Percentiles rank a stretch among this genome's conserved stretches.
phyloP scores from a whole-genome alignment of 2,329 filamentous ascomycete species.

The Fusarium sarcochroum region DNA sequence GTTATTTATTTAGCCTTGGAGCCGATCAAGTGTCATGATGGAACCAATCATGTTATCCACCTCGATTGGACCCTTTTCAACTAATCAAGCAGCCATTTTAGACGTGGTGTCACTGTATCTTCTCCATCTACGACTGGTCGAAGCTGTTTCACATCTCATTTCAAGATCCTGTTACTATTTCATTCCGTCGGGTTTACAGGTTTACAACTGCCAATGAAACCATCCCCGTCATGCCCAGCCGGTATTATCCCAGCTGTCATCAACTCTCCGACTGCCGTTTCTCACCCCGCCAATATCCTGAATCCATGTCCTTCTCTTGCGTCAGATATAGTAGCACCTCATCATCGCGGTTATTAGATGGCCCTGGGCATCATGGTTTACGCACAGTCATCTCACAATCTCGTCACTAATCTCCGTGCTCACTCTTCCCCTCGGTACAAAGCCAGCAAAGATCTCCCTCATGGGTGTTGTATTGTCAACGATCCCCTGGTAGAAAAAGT shows the following conservation, averaged over 20 bases:
- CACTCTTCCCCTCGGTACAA: constrained; percentile 11
- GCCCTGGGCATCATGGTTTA: constrained; percentile 10
- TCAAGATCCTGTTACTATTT: constrained; percentile 20
- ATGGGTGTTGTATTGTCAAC: constrained; percentile 13
- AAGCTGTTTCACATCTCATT: constrained; percentile 6
- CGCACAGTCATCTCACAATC: constrained; percentile 21
- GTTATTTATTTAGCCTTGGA: constrained; percentile 2
- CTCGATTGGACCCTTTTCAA: constrained; percentile 1
- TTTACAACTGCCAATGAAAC: constrained; percentile 30
- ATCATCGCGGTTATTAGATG: constrained; percentile 3
- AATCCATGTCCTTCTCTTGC: constrained; percentile 9
- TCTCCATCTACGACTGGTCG: constrained; percentile 12
- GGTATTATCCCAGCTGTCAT: not conserved
- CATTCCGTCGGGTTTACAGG: constrained; percentile 1
- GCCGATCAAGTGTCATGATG: constrained; percentile 2
- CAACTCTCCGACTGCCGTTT: constrained; percentile 3
- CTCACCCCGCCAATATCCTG: constrained; percentile 9
- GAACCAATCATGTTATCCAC: constrained; percentile 23
- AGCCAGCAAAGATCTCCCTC: constrained; percentile 24
- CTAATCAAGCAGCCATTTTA: constrained; percentile 9
- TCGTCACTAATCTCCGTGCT: constrained; percentile 41
- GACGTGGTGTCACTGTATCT: constrained; percentile 3
- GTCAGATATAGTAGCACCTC: constrained; percentile 17
- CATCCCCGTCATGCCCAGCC: constrained; percentile 7
- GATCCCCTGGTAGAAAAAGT: constrained; percentile 3